Evolutionary conservation across 116 monocot genomes (phyloP).

Genomic region (Dioscorea cayenensis): DNA sequence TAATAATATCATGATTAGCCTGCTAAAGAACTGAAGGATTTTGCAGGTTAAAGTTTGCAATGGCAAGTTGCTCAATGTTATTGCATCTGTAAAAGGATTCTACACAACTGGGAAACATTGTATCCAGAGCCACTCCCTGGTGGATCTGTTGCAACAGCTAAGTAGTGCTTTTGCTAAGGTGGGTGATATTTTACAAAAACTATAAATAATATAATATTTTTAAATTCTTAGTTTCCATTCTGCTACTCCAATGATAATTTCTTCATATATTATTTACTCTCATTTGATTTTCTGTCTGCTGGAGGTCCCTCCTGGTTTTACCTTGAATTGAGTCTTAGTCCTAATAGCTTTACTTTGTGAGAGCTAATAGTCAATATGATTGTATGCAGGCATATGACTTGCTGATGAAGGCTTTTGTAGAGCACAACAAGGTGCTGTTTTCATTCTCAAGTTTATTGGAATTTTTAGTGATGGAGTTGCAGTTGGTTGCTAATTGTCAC

Average conservation of each 20-base stretch:
- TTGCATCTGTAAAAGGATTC: constrained; percentile 72
- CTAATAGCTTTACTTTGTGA: background rate
- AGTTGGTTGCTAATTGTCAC: background rate
- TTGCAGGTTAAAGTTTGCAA: constrained; percentile 92
- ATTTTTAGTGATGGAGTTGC: constrained; percentile 2
- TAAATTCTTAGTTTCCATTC: background rate
- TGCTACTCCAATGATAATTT: too few species aligned
- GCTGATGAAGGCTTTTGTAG: constrained; percentile 91
- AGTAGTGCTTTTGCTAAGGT: constrained; percentile 89
- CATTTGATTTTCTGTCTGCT: background rate
- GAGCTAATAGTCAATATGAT: background rate
- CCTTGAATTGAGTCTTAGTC: background rate
- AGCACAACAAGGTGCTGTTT: constrained; percentile 79
- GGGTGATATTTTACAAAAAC: constrained; percentile 6
- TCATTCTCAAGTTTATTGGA: background rate
- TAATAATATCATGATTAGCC: background rate
- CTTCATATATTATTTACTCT: background rate
- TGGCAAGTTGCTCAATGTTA: constrained; percentile 63
- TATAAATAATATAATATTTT: background rate
- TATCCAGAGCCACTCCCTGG: constrained; percentile 55
- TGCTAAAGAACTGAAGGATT: background rate
- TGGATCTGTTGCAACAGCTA: constrained; percentile 83
- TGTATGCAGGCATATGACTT: constrained; percentile 76
- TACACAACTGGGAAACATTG: constrained; percentile 56
- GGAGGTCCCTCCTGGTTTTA: background rate